Evolutionary conservation across 805 yeast genomes (phyloP).

Genomic region (Pichia manshurica): DNA sequence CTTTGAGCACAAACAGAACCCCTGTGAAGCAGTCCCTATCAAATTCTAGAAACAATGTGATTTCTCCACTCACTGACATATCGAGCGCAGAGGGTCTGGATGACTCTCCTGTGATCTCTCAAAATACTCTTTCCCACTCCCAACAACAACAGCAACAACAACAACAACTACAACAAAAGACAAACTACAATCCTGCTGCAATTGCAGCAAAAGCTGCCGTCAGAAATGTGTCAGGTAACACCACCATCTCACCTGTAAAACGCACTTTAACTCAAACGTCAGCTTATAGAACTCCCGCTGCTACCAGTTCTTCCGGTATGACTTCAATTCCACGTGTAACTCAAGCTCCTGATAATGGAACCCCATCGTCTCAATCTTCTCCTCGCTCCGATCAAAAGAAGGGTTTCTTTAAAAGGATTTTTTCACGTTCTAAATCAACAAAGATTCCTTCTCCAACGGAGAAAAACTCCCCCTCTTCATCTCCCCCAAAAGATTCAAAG

Average conservation of each 20-base stretch:
- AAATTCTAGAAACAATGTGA: background rate
- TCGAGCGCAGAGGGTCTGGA: background rate
- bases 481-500: constrained; percentile 1
- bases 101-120: background rate
- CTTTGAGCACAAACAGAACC: constrained; percentile 1
- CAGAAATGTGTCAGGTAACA: background rate
- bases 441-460: background rate
- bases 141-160: background rate
- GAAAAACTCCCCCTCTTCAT: background rate
- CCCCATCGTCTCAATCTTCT: too few relatives aligned
- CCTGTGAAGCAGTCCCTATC: background rate
- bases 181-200: background rate
- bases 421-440: constrained; percentile 5
- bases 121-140: background rate
- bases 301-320: too few relatives aligned
- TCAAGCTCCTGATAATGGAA: too few relatives aligned
- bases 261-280: too few relatives aligned
- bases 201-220: background rate
- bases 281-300: too few relatives aligned
- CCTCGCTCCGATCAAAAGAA: background rate
- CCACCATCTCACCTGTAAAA: too few relatives aligned
- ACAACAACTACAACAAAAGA: background rate
- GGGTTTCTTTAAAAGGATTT: constrained; percentile 8
- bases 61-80: background rate
- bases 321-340: background rate